Base-by-base conservation (phyloP, 1,284 basidiomycete genomes). In the Clitocybe nebularis region DNA sequence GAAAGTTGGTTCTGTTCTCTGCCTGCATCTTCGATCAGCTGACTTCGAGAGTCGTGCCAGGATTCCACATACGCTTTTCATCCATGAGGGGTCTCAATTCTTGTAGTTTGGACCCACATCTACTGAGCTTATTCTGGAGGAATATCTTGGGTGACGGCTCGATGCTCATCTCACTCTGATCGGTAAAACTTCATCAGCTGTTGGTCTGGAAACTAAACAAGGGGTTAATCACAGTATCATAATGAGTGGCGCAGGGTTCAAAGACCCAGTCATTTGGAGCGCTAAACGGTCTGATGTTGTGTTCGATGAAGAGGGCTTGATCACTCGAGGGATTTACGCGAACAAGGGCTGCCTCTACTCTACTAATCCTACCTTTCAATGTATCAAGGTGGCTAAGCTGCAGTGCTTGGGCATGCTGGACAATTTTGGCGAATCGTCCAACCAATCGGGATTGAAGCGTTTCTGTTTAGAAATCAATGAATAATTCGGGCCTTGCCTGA, bases 91-190 rank as follows among this genome's bases (percentile, higher is more conserved):
- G 69, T 11, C 55, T 60, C 10, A 89, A 54, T 50, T 90, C 87
- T 43, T 67, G 57, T 10, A 86, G 54, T 59, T 84, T 85, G 26
- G 61, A 63, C 44, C 75, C 71, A 43, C 75, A 77, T 42, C 71
- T 72, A 41, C 64, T 63, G n/a, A 90, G 70, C 49, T 81, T 83
- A 57, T 90, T 90, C 63, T 90, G 87, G 11, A 90, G 66, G 54
- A 85, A 77, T 1, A 88, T 69, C 60, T 87, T 89, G 0, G 88
- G 79, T 7, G 73, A 74, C 14, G 74, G 62, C 33, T 88, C 86
- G 16, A 79, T 59, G 51, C 67, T 81, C 60, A 89, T 74, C 6
- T 73, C 76, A 25, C 67, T 69, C 85, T 89, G 34, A n/a, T n/a
- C n/a, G n/a, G n/a, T n/a, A n/a, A n/a, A n/a, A n/a, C n/a, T n/a